Conservation (phyloP, 371 early-diverging fungal genomes). For the Batkoa obscura region DNA sequence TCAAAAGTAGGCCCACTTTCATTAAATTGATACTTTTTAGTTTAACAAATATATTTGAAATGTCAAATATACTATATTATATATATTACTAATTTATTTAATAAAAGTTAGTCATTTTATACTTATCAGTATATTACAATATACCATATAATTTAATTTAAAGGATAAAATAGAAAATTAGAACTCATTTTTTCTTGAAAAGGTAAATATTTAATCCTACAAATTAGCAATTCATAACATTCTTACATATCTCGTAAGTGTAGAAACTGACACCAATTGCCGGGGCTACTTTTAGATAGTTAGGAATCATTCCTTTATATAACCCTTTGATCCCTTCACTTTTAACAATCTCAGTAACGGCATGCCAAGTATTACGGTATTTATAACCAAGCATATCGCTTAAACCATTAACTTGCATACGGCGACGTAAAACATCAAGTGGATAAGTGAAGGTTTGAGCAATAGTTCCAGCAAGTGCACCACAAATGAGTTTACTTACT, state of each 20-base stretch:
- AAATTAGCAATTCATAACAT: too few species aligned
- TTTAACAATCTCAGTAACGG: conserved; percentile 32
- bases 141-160: too few species aligned
- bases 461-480: conserved; percentile 76
- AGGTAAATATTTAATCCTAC: too few species aligned
- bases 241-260: conserved; percentile 59
- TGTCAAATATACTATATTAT: too few species aligned
- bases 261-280: conserved; percentile 74
- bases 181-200: too few species aligned
- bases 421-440: conserved; percentile 63
- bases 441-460: conserved; percentile 85
- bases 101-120: too few species aligned
- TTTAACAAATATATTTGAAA: too few species aligned
- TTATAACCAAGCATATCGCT: conserved; percentile 35
- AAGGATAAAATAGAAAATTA: too few species aligned
- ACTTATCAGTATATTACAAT: too few species aligned
- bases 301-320: conserved; percentile 63
- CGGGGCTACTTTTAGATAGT: conserved; percentile 40
- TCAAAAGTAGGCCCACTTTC: too few species aligned
- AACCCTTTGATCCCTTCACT: conserved; percentile 57
- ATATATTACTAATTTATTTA: too few species aligned
- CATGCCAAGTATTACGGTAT: conserved; percentile 60
- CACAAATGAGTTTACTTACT: conserved; percentile 50
- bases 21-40: too few species aligned
- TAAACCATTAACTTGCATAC: conserved; percentile 79